These are phyloP conservation scores for Annulohypoxylon truncatum DNA, from an alignment of 2,329 filamentous ascomycete genomes.

Conservation along the genomic window DNA sequence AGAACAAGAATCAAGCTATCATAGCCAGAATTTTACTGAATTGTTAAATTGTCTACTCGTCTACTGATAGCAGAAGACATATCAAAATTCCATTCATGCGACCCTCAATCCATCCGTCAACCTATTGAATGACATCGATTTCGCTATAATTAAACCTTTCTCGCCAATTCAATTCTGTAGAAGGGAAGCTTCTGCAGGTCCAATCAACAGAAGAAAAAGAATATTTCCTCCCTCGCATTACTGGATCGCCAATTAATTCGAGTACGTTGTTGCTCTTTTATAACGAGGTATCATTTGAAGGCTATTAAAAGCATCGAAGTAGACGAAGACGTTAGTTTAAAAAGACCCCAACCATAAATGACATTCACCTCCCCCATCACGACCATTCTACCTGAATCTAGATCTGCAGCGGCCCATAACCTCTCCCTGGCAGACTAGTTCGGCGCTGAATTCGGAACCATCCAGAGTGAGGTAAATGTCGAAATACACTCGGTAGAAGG, in stretches of 20 bases:
- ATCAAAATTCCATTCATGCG: constrained; percentile 33
- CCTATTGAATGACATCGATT: constrained; percentile 19
- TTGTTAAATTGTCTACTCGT: constrained; percentile 26
- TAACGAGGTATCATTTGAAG: constrained; percentile 46
- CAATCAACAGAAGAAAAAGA: constrained; percentile 25
- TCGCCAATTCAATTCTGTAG: constrained; percentile 12
- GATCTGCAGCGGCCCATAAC: constrained; percentile 98
- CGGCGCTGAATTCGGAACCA: constrained; percentile 96
- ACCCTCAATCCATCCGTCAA: constrained; percentile 33
- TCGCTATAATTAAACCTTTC: constrained; percentile 19
- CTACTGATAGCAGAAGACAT: constrained; percentile 20
- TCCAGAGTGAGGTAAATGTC: constrained; percentile 93
- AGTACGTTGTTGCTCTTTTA: constrained; percentile 42
- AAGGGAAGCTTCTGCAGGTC: constrained; percentile 13
- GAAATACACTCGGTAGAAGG: constrained; percentile 87
- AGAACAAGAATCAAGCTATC: background rate
- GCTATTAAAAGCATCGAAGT: constrained; percentile 43
- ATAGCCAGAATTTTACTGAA: constrained; percentile 12
- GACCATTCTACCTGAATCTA: constrained; percentile 73
- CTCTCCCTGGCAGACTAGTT: constrained; percentile 98
- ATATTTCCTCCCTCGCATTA: constrained; percentile 13
- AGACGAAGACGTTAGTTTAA: constrained; percentile 41
- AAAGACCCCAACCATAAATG: constrained; percentile 31
- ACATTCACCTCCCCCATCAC: constrained; percentile 9
- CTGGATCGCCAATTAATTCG: constrained; percentile 35